These are phyloP conservation scores for Leccinum cinnamomeum DNA, from an alignment of 1,284 basidiomycete species.

Conservation along the genomic window DNA sequence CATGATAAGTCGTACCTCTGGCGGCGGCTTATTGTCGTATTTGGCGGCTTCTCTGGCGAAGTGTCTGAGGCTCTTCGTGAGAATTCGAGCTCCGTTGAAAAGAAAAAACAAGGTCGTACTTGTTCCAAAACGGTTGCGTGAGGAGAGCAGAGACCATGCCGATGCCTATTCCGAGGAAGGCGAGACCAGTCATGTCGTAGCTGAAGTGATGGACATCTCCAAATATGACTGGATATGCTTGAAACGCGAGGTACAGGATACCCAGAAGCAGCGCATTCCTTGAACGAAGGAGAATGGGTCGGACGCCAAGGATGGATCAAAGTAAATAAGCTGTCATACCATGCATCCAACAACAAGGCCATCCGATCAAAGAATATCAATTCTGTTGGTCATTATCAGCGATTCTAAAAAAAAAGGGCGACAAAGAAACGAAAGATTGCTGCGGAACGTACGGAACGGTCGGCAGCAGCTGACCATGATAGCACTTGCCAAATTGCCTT, in stretches of 20 bases:
- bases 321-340: constrained; percentile 33
- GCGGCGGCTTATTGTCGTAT: constrained; percentile 53
- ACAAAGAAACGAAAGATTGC: neutral
- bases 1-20: constrained; percentile 67
- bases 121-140: constrained; percentile 56
- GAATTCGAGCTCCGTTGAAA: neutral
- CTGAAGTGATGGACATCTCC: constrained; percentile 51
- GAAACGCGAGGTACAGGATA: constrained; percentile 64
- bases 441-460: constrained; percentile 64
- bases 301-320: neutral
- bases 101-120: constrained; percentile 13
- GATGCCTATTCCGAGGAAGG: constrained; percentile 62
- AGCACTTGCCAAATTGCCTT: constrained; percentile 42
- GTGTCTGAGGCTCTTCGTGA: constrained; percentile 21
- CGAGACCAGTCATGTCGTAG: constrained; percentile 50
- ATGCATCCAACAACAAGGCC: constrained; percentile 67
- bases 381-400: constrained; percentile 43
- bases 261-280: constrained; percentile 60
- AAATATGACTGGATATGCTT: constrained; percentile 61
- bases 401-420: neutral
- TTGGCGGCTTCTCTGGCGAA: constrained; percentile 14
- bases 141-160: constrained; percentile 52
- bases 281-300: neutral
- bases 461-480: constrained; percentile 57
- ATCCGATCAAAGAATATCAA: constrained; percentile 71